phyloP scores from a whole-genome alignment of 768 basidiomycete genomes.

The Strobilomyces confusus region DNA sequence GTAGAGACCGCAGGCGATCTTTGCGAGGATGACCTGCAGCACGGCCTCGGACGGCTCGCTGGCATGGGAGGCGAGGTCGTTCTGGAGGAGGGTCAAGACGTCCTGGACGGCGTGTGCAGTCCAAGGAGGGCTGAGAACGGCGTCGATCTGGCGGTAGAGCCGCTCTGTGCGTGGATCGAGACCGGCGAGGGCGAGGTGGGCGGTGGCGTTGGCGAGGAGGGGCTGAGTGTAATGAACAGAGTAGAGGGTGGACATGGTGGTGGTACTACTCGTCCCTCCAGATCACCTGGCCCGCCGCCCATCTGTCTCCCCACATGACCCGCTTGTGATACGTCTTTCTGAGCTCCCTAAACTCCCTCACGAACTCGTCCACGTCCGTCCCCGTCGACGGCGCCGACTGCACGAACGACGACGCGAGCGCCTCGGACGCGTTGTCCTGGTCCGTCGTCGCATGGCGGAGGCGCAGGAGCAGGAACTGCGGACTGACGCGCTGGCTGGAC shows the following conservation, averaged over 20 bases:
- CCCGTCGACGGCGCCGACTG: slow-evolving; percentile 43
- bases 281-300: slow-evolving; percentile 78
- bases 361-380: slow-evolving; percentile 76
- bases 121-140: slow-evolving; percentile 21
- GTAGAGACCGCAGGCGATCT: slow-evolving; percentile 56
- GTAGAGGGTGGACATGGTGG: slow-evolving; percentile 18
- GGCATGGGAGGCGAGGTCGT: background rate
- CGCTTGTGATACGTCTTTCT: slow-evolving; percentile 93
- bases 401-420: slow-evolving; percentile 78
- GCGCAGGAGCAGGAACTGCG: slow-evolving; percentile 85
- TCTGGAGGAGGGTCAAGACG: slow-evolving; percentile 16
- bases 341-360: slow-evolving; percentile 81
- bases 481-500: slow-evolving; percentile 65
- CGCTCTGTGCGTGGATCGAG: slow-evolving; percentile 9
- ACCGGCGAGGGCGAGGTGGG: slow-evolving; percentile 4
- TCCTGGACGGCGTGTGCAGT: slow-evolving; percentile 13
- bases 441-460: slow-evolving; percentile 83
- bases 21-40: slow-evolving; percentile 40
- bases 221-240: slow-evolving; percentile 27
- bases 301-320: slow-evolving; percentile 84
- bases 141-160: slow-evolving; percentile 14
- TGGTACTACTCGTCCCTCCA: slow-evolving; percentile 64
- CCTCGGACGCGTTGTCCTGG: slow-evolving; percentile 88
- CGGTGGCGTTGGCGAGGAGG: slow-evolving; percentile 17
- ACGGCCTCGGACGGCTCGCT: slow-evolving; percentile 2